Conservation (phyloP, 1,139 yeast genomes). For the Kazachstania sp. region DNA sequence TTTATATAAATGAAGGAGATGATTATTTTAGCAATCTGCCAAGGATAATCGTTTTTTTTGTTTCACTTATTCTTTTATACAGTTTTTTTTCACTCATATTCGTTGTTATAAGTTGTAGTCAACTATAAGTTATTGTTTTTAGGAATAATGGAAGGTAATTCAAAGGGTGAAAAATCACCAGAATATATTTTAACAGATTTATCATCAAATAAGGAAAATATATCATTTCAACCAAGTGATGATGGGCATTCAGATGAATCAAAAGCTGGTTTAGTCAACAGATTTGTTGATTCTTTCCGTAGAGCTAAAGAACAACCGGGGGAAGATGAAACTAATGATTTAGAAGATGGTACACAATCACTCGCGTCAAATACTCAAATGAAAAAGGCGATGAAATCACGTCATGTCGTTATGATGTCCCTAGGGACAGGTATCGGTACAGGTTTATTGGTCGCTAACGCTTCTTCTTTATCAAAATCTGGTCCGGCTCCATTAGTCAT, state of each 20-base stretch:
- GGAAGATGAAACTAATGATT: constrained; percentile 9
- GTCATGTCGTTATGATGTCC: constrained; percentile 61
- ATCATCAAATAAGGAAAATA: constrained; percentile 3
- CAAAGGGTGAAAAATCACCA: constrained; percentile 6
- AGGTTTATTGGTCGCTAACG: constrained; percentile 68
- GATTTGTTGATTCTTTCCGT: constrained; percentile 23
- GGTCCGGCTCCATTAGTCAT: constrained; percentile 74
- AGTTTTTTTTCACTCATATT: too few species aligned
- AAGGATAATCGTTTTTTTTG: too few species aligned
- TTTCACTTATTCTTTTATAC: too few species aligned
- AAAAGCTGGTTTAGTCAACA: constrained; percentile 5
- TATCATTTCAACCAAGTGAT: constrained; percentile 2
- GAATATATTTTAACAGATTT: constrained; percentile 4
- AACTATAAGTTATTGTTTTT: too few species aligned
- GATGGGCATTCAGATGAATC: background rate
- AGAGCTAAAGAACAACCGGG: constrained; percentile 13
- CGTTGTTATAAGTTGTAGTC: too few species aligned
- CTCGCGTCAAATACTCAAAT: constrained; percentile 20
- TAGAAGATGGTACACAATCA: constrained; percentile 15
- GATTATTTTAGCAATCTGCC: too few species aligned
- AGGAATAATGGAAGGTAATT: background rate
- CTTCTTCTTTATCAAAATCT: constrained; percentile 53
- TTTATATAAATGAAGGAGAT: too few species aligned
- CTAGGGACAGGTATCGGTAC: constrained; percentile 81
- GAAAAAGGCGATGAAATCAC: constrained; percentile 40